phyloP scores from a whole-genome alignment of 805 yeast genomes.

The Maudiozyma serrabonitensis region DNA sequence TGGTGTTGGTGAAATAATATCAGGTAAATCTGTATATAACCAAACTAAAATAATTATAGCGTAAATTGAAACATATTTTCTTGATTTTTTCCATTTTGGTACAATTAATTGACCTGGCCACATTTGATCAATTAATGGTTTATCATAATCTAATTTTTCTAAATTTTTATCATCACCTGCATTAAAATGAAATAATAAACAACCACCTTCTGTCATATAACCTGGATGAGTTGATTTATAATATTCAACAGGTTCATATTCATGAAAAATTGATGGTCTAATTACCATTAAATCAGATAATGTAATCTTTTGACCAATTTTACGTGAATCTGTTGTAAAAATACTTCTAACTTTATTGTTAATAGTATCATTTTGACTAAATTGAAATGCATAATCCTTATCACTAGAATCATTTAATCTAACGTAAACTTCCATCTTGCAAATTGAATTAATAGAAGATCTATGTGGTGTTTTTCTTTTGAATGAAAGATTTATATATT shows the following conservation, averaged over 20 bases:
- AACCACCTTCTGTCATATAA: conserved; percentile 73
- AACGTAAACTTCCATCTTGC: conserved; percentile 39
- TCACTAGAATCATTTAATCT: conserved; percentile 80
- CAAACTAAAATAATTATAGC: conserved; percentile 41
- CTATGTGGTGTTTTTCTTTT: not conserved
- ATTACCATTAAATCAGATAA: conserved; percentile 53
- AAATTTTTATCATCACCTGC: conserved; percentile 42
- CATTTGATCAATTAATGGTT: conserved; percentile 46
- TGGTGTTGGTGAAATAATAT: conserved; percentile 81
- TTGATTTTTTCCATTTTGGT: conserved; percentile 26
- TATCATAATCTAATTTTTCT: conserved; percentile 38
- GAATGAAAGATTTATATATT: no score
- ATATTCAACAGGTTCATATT: conserved; percentile 56
- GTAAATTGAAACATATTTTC: conserved; percentile 9
- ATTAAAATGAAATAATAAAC: conserved; percentile 54
- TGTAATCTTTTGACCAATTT: conserved; percentile 9
- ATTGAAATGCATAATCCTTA: conserved; percentile 81
- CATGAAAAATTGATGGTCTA: conserved; percentile 71
- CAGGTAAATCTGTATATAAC: conserved; percentile 93
- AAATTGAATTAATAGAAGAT: no score
- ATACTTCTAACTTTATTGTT: conserved; percentile 44
- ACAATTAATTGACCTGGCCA: conserved; percentile 89
- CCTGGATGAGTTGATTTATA: conserved; percentile 54
- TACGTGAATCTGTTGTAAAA: conserved; percentile 32
- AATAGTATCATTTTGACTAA: conserved; percentile 51